Evolutionary conservation across 2,329 filamentous ascomycete species (phyloP), one percentile per base, ranked within the genome.

Genomic region (Akanthomyces uredinophilus): DNA sequence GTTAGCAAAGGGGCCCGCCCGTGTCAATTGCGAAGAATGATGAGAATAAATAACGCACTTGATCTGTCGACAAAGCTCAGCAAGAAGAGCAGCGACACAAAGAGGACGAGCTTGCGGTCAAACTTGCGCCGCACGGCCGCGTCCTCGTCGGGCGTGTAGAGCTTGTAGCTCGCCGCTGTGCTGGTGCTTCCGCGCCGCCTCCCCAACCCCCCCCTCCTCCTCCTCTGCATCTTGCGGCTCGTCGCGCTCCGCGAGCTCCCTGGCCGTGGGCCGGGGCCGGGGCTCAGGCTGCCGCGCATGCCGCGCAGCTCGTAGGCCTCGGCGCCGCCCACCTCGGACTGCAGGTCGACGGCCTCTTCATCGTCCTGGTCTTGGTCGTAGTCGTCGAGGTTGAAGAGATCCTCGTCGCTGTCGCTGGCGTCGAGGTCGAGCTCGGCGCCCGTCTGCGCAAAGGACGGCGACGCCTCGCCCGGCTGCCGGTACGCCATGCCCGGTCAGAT

Each of bases 41-140:
- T 29, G 27, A 29, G 27, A 6, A 29, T 29, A n/a, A n/a, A 29
- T 29, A 24, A 77, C 81, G 65, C 78, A 92, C 91, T 96, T 20
- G 90, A 93, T 66, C 92, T 83, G 73, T 96, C 92, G 66, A 96
- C 76, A 71, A 96, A 96, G 65, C 87, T 89, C 65, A 96, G 79
- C 80, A 96, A 83, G 72, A 95, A 97, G 14, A 96, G 80, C 63
- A 94, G 72, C 13, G 91, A 89, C 65, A 96, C 82, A 71, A 96
- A 96, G 1, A 90, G 73, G 6, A 96, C 91, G 59, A 97, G 81
- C 66, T 83, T 85, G 61, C 85, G 81, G 72, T 96, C 92, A 67
- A 96, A 86, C 75, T 90, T 92, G 70, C 80, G 81, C 61, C 92
- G 80, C 10, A 96, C 87, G 4, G 80, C 78, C 24, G 73, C 77